Evolutionary conservation across 2,329 filamentous ascomycete species (phyloP).

Genomic region (Talaromyces sp.): DNA sequence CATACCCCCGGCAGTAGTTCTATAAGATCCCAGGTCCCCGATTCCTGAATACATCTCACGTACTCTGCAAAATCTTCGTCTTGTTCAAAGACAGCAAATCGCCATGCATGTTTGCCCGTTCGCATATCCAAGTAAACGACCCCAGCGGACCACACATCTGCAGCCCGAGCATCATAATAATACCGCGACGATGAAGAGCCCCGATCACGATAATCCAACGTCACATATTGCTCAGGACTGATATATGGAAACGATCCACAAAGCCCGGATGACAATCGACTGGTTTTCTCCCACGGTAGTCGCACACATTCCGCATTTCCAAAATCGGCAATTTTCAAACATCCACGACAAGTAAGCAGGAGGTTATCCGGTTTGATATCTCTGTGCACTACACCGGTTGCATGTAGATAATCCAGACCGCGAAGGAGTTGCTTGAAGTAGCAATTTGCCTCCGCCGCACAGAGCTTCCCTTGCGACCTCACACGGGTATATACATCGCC

Average conservation of each 20-base stretch:
- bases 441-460: constrained; percentile 71
- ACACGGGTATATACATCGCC: constrained; percentile 85
- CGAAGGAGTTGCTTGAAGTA: constrained; percentile 95
- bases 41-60: constrained; percentile 75
- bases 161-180: constrained; percentile 83
- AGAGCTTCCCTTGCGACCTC: constrained; percentile 76
- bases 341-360: constrained; percentile 58
- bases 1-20: constrained; percentile 74
- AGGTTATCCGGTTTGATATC: constrained; percentile 61
- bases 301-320: constrained; percentile 84
- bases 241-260: constrained; percentile 90
- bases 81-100: constrained; percentile 79
- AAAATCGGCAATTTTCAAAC: constrained; percentile 61
- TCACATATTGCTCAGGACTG: constrained; percentile 77
- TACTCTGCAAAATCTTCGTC: constrained; percentile 87
- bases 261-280: constrained; percentile 88
- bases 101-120: constrained; percentile 85
- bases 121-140: constrained; percentile 97
- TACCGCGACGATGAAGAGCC: background rate
- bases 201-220: constrained; percentile 56
- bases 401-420: constrained; percentile 87
- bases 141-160: constrained; percentile 91
- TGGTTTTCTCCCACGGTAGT: constrained; percentile 89
- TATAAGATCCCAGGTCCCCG: constrained; percentile 82
- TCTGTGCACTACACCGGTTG: constrained; percentile 76